Conservation (phyloP, 2,329 filamentous ascomycete species). For the Sarocladiaceae sp. region DNA sequence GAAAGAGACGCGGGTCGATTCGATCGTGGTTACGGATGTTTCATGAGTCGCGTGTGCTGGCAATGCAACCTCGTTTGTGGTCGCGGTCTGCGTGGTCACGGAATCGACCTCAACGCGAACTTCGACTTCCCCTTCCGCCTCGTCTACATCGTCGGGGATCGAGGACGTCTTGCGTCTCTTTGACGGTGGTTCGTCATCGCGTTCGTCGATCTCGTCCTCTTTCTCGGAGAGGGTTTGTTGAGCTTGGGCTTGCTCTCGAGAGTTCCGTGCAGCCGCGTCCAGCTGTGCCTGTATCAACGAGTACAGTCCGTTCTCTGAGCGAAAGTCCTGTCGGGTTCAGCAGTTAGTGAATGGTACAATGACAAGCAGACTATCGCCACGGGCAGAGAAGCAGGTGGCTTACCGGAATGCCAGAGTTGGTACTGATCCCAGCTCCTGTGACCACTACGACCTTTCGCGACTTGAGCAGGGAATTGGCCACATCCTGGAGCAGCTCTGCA, state of each 20-base stretch:
- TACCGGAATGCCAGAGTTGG: constrained; percentile 70
- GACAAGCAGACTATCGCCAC: too few relatives aligned
- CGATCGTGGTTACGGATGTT: not conserved
- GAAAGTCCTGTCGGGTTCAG: constrained; percentile 54
- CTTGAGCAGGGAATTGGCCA: constrained; percentile 58
- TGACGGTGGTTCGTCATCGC: constrained; percentile 15
- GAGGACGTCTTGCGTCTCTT: constrained; percentile 29
- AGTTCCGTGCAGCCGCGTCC: constrained; percentile 40
- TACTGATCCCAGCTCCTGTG: constrained; percentile 68
- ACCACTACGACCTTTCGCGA: constrained; percentile 65
- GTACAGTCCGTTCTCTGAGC: constrained; percentile 66
- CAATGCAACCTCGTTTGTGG: not conserved
- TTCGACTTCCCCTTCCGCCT: not conserved
- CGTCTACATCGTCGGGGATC: constrained; percentile 11
- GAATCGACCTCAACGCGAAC: not conserved
- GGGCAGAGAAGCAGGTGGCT: too few relatives aligned
- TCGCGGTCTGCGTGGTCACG: not conserved
- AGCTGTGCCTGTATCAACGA: constrained; percentile 65
- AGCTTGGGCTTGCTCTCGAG: constrained; percentile 20
- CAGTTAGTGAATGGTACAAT: too few relatives aligned
- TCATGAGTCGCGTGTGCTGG: not conserved
- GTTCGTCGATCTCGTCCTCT: constrained; percentile 14
- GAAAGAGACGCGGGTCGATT: constrained; percentile 1
- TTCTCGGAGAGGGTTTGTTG: constrained; percentile 13
- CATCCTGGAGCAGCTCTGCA: constrained; percentile 52